phyloP scores from a whole-genome alignment of 2,329 filamentous ascomycete species.

The Gaeumannomyces sp. region DNA sequence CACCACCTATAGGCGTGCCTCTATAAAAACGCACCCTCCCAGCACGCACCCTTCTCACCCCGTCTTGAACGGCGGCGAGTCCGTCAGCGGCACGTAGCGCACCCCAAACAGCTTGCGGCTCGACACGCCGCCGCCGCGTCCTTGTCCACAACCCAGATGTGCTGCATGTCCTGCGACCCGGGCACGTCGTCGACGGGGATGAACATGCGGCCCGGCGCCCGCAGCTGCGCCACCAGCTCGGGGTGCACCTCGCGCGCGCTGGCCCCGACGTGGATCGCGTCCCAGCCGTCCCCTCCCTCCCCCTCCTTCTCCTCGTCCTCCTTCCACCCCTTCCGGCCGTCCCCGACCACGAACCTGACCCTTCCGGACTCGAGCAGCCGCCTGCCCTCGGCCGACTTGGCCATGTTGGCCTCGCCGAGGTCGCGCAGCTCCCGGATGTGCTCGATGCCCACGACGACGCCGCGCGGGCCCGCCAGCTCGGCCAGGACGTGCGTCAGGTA shows the following conservation, averaged over 20 bases:
- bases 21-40: too few relatives aligned
- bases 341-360: conserved; percentile 68
- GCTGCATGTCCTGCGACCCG: conserved; percentile 42
- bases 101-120: conserved; percentile 63
- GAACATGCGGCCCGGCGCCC: conserved; percentile 72
- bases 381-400: conserved; percentile 52
- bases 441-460: conserved; percentile 63
- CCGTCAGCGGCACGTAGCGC: conserved; percentile 52
- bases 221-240: conserved; percentile 69
- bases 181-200: conserved; percentile 62
- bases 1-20: too few relatives aligned
- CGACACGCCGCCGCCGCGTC: conserved; percentile 51
- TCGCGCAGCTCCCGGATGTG: conserved; percentile 62
- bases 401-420: conserved; percentile 59
- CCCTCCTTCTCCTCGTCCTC: conserved; percentile 25
- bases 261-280: conserved; percentile 94
- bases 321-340: conserved; percentile 63
- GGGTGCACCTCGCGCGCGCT: conserved; percentile 69
- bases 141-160: conserved; percentile 72
- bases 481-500: conserved; percentile 88
- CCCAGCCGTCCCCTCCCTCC: conserved; percentile 53
- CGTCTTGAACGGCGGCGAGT: conserved; percentile 11
- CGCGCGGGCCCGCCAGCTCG: conserved; percentile 56
- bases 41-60: not conserved
- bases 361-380: conserved; percentile 55